Conservation (phyloP, 768 basidiomycete species). For the Tricholoma bakamatsutake region DNA sequence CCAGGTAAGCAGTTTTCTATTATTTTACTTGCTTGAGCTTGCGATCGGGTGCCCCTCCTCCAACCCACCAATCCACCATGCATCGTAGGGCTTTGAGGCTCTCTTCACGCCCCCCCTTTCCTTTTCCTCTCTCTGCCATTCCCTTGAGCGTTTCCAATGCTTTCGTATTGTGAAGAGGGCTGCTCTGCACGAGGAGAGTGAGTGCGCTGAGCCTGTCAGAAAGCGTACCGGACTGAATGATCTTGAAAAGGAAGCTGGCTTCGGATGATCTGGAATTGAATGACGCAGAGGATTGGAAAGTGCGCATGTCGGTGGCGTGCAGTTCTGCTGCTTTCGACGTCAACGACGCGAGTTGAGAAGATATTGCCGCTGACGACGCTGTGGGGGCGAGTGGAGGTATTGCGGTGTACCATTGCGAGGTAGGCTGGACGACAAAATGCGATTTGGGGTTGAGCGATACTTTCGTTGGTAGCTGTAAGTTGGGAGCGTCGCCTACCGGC, state of each 20-base stretch:
- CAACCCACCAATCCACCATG: constrained; percentile 96
- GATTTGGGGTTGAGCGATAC: constrained; percentile 32
- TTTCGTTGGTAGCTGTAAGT: constrained; percentile 25
- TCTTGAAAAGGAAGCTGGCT: constrained; percentile 73
- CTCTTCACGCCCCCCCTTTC: constrained; percentile 90
- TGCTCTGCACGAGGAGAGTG: constrained; percentile 82
- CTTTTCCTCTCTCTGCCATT: constrained; percentile 74
- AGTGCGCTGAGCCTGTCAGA: constrained; percentile 90
- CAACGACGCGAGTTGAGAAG: constrained; percentile 40
- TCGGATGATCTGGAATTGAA: constrained; percentile 68
- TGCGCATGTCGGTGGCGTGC: constrained; percentile 35
- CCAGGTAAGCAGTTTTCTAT: background rate
- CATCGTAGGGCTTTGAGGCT: constrained; percentile 86
- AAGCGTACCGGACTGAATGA: constrained; percentile 84
- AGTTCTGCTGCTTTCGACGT: constrained; percentile 42
- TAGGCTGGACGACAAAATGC: constrained; percentile 32
- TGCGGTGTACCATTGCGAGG: constrained; percentile 51
- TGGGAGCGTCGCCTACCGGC: constrained; percentile 3
- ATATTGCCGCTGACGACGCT: constrained; percentile 19
- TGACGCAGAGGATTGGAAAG: constrained; percentile 47
- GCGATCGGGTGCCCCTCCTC: constrained; percentile 81
- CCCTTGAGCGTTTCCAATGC: constrained; percentile 69
- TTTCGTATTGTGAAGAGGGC: constrained; percentile 79
- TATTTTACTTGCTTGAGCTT: constrained; percentile 68
- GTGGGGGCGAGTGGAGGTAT: constrained; percentile 34